phyloP scores from a whole-genome alignment of 345 rosid genomes.

The Eucalyptus regnans region DNA sequence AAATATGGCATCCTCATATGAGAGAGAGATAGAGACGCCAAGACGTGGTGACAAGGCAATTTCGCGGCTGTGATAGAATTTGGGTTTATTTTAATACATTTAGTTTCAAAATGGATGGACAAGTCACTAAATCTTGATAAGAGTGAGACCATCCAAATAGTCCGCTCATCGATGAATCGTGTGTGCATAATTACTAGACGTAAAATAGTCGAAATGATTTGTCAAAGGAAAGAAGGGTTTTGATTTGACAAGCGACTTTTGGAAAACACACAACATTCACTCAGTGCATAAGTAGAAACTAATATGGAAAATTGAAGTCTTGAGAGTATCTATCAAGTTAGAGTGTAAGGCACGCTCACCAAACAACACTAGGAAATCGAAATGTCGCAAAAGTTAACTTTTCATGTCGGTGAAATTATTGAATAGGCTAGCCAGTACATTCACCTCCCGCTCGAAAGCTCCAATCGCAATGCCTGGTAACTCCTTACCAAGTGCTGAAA shows the following conservation, averaged over 20 bases:
- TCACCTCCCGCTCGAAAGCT: neutral
- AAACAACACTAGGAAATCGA: neutral
- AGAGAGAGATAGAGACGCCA: neutral
- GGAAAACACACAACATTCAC: neutral
- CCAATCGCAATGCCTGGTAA: neutral
- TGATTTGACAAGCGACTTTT: neutral
- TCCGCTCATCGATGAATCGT: neutral
- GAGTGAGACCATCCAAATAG: neutral
- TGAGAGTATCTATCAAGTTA: neutral
- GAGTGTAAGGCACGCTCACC: neutral
- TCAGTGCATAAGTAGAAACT: neutral
- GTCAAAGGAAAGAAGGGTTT: neutral
- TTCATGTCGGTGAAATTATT: neutral
- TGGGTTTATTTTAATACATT: neutral
- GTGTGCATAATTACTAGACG: neutral
- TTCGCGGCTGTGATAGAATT: neutral
- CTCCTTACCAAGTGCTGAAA: neutral
- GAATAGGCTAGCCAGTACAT: neutral
- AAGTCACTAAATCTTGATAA: neutral
- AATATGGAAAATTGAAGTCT: neutral
- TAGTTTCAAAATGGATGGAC: neutral
- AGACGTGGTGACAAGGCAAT: neutral
- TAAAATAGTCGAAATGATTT: neutral
- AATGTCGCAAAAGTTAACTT: neutral
- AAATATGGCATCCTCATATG: neutral